Evolutionary conservation across 352 stramenopile species (phyloP).

Genomic region (Pythium oligandrum): DNA sequence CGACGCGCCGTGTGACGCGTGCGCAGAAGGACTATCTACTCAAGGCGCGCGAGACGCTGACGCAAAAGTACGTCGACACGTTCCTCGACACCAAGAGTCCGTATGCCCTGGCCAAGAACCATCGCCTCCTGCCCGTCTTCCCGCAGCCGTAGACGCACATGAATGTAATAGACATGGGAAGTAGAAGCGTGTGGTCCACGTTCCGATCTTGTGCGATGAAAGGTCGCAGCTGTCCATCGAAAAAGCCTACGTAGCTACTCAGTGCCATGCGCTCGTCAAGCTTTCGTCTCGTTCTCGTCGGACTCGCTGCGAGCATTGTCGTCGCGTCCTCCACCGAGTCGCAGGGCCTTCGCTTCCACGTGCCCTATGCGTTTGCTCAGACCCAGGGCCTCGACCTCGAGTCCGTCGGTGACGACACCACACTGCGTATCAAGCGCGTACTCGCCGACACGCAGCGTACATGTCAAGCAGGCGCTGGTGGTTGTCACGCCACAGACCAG

Average conservation of each 20-base stretch:
- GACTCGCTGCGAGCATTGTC: too few species aligned
- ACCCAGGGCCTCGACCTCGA: slow-evolving; percentile 14
- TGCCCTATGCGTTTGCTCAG: slow-evolving; percentile 17
- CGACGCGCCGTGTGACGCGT: slow-evolving; percentile 35
- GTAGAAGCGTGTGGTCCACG: too few species aligned
- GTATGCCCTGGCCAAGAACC: slow-evolving; percentile 76
- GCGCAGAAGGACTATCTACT: slow-evolving; percentile 64
- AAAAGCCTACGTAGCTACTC: too few species aligned
- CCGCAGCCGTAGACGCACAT: slow-evolving; percentile 5
- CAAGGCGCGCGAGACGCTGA: slow-evolving; percentile 41
- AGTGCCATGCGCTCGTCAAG: too few species aligned
- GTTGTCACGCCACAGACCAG: too few species aligned
- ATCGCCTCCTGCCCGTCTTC: slow-evolving; percentile 44
- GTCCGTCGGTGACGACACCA: slow-evolving; percentile 9
- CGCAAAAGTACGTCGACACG: slow-evolving; percentile 71
- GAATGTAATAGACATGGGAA: too few species aligned
- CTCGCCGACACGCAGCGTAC: slow-evolving; percentile 2
- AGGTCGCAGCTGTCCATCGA: too few species aligned
- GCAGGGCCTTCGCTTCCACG: slow-evolving; percentile 23
- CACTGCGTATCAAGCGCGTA: slow-evolving; percentile 13
- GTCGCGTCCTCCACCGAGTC: too few species aligned
- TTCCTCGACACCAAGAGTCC: slow-evolving; percentile 70
- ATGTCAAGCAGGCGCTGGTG: too few species aligned
- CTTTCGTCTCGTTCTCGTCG: too few species aligned
- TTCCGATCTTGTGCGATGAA: too few species aligned